Evolutionary conservation across 2,329 filamentous ascomycete genomes (phyloP).

Genomic region (Fusarium chlamydosporum): DNA sequence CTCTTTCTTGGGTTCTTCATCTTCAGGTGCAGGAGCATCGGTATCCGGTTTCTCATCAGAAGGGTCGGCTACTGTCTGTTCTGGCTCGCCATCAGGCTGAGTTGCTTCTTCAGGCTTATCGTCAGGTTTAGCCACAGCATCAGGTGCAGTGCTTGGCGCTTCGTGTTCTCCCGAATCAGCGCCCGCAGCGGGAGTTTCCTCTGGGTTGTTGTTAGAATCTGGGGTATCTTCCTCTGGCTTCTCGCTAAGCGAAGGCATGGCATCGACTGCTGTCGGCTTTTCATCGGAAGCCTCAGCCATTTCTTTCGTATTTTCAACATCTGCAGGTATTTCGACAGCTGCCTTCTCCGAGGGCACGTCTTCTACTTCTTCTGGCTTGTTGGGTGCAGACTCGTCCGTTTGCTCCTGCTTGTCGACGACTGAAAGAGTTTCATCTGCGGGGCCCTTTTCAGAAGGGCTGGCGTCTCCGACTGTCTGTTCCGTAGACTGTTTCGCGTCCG

Average conservation of each 20-base stretch:
- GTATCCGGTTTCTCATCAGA: constrained; percentile 3
- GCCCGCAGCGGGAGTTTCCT: constrained; percentile 7
- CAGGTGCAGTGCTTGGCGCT: background rate
- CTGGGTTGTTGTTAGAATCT: constrained; percentile 13
- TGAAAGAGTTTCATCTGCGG: constrained; percentile 5
- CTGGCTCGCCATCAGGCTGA: background rate
- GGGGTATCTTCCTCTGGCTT: constrained; percentile 4
- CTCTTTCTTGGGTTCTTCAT: constrained; percentile 8
- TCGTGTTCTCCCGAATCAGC: constrained; percentile 7
- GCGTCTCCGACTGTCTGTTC: constrained; percentile 11
- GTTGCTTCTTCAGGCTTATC: constrained; percentile 2
- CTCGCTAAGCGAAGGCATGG: constrained; percentile 1
- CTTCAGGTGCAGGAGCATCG: constrained; percentile 1
- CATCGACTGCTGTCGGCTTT: constrained; percentile 9
- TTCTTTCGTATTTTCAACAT: constrained; percentile 1
- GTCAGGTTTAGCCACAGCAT: constrained; percentile 4
- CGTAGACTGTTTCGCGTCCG: constrained; percentile 2
- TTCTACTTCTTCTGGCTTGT: constrained; percentile 18
- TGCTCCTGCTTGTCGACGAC: constrained; percentile 18
- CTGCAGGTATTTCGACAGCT: constrained; percentile 3
- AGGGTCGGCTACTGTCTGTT: background rate
- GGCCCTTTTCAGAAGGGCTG: constrained; percentile 5
- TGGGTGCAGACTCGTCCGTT: constrained; percentile 2
- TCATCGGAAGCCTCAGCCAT: constrained; percentile 13
- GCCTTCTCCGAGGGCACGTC: constrained; percentile 12